phyloP scores from a whole-genome alignment of 2,329 filamentous ascomycete genomes.

The Talaromyces sp. region DNA sequence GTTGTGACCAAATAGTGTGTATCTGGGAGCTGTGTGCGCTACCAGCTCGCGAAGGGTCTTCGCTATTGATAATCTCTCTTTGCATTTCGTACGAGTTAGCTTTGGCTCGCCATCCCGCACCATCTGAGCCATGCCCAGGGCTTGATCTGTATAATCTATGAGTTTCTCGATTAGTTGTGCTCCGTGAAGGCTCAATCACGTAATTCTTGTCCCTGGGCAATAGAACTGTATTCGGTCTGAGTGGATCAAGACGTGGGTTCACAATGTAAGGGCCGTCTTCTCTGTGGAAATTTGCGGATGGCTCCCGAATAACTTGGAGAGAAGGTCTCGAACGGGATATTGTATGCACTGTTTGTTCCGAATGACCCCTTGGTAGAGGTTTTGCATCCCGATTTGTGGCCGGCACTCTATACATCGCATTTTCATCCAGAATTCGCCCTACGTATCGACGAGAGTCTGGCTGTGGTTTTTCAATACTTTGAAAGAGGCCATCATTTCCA shows the following conservation, averaged over 20 bases:
- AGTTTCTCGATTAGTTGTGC: constrained; percentile 6
- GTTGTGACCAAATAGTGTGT: background rate
- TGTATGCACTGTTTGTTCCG: background rate
- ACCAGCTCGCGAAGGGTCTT: constrained; percentile 23
- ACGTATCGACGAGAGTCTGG: background rate
- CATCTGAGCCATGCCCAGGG: constrained; percentile 7
- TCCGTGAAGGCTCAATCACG: constrained; percentile 13
- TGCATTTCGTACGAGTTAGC: constrained; percentile 16
- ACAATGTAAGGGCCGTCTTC: constrained; percentile 10
- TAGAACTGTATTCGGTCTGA: constrained; percentile 11
- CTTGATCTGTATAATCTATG: constrained; percentile 1
- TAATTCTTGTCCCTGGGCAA: constrained; percentile 16
- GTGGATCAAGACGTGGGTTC: constrained; percentile 11
- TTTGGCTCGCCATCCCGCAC: constrained; percentile 14
- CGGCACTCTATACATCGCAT: background rate
- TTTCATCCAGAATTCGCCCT: background rate
- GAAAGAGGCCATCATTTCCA: constrained; percentile 9
- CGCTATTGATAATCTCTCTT: constrained; percentile 24
- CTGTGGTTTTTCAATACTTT: background rate
- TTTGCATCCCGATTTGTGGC: background rate
- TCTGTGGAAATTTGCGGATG: constrained; percentile 9
- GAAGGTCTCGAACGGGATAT: background rate
- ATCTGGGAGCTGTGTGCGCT: background rate
- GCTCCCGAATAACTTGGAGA: constrained; percentile 8
- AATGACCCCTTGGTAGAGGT: background rate